Base-by-base conservation (phyloP, 495 filamentous ascomycete species). In the Penicillium antarcticum region DNA sequence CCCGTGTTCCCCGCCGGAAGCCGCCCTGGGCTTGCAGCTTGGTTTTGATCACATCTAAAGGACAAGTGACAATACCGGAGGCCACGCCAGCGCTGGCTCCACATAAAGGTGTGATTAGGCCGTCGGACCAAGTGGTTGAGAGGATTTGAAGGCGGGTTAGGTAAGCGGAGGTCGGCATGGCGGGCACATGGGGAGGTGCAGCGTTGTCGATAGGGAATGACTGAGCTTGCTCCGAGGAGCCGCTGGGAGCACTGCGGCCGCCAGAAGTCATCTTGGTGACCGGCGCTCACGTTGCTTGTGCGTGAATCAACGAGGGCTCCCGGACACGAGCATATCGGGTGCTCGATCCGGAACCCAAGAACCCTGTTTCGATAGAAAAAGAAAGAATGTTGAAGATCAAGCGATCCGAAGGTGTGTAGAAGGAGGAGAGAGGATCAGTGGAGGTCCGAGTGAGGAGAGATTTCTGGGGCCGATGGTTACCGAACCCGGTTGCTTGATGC, bases 21-120 rank as follows among this genome's bases (percentile, higher is more conserved):
- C 88, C 88, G 49, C 92, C 92, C 66, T 97, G 95, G 29, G 92
- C 95, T 68, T 99, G 94, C 44, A 99, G 70, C 67, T 96, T 97
- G 39, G 94, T 99, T 74, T 99, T 99, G 63, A 99, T 97, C 44
- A 99, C 94, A 77, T 99, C 94, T 46, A 99, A 82, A 16, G 94
- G 94, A 64, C 94, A 99, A 37, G 94, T 97, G 55, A 97, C 90
- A 35, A 97, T 81, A 7, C 94, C 94, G 4, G 91, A 95, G 5
- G 87, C 88, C 53, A 96, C 87, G 46, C 94, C 94, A 43, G 91
- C 92, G 33, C 86, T 77, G 9, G 90, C 95, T 38, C 94, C 94
- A 33, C 90, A 83, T 36, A 97, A 75, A 38, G 88, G 79, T 62
- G 83, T 75, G 29, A 87, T 70, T 42, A 70, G 78, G 14, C 67